Conservation (phyloP, 1,139 yeast genomes). For the Citeromyces hawaiiensis region DNA sequence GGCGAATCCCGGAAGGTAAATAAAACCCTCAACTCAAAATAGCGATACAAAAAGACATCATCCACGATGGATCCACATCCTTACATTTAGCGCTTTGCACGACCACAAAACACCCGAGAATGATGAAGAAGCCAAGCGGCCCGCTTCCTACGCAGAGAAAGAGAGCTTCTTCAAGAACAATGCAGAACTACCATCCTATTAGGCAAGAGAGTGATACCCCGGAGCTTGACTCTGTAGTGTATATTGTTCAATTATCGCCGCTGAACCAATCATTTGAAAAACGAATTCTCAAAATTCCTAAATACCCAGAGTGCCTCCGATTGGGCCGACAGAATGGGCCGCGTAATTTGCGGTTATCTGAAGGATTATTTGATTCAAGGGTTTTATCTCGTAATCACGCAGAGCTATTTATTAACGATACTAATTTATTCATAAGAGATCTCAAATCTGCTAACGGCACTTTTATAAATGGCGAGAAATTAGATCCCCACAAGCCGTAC, state of each 20-base stretch:
- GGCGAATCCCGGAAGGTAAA: too few relatives aligned
- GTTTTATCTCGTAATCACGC: slow-evolving; percentile 93
- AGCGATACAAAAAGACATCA: too few relatives aligned
- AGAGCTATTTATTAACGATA: slow-evolving; percentile 58
- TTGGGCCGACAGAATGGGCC: slow-evolving; percentile 80
- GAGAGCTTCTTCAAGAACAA: slow-evolving; percentile 16
- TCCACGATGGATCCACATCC: too few relatives aligned
- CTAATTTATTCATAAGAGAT: slow-evolving; percentile 66
- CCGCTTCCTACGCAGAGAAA: slow-evolving; percentile 7
- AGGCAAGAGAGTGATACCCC: not conserved
- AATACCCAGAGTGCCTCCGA: slow-evolving; percentile 70
- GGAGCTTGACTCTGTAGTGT: slow-evolving; percentile 7
- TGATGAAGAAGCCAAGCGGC: too few relatives aligned
- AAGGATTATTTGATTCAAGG: slow-evolving; percentile 90
- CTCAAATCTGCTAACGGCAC: slow-evolving; percentile 92
- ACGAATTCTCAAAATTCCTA: slow-evolving; percentile 70
- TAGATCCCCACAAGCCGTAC: slow-evolving; percentile 42
- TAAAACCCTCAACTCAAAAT: too few relatives aligned
- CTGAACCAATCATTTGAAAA: slow-evolving; percentile 67
- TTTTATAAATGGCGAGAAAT: slow-evolving; percentile 64
- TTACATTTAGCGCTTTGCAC: too few relatives aligned
- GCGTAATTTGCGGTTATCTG: slow-evolving; percentile 61
- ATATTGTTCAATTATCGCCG: slow-evolving; percentile 55
- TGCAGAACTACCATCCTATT: slow-evolving; percentile 15
- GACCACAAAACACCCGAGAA: too few relatives aligned